Base-by-base conservation (phyloP, 176 grass and related monocot species). In the Musa itinerans region DNA sequence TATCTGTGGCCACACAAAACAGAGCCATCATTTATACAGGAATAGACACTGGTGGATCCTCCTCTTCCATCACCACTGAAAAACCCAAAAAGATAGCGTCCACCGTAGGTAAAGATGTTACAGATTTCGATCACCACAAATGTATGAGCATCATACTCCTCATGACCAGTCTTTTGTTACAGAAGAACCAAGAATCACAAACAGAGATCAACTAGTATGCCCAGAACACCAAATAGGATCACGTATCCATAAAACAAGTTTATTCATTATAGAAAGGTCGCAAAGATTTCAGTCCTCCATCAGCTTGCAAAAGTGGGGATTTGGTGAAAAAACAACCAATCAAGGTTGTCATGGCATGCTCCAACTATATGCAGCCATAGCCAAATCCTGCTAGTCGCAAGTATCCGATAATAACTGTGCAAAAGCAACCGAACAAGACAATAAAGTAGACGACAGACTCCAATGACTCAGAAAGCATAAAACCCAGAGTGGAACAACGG, bases 261-360 rank as follows among this genome's bases (percentile, higher is more conserved):
- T 89, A 81, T 83, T 89, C 78, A 89, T 87, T 74, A 72, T 74
- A 8, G 74, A 85, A 87, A 43, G 23, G 76, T 88, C 83, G 83
- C 85, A 88, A 78, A 83, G 83, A 82, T 89, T 86, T 92, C 89
- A 96, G 79, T 69, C 77, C 67, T 24, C 81, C 81, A 86, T 73
- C 64, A 29, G 83, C 87, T 87, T 81, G 85, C 15, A 90, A 96
- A 96, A 88, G 16, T 71, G 65, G 83, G 83, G 85, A 74, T 74
- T 86, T 85, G 63, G 86, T 15, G 11, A 81, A 90, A 93, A 92
- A 96, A 92, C 89, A 89, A 90, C 92, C 89, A 68, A 49, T 22
- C 76, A 79, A 61, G 83, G 80, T 78, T 89, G 89, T 82, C 81
- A 87, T 81, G 78, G 82, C 86, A 82, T 59, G 79, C 75, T 56